Evolutionary conservation across 805 yeast genomes (phyloP).

Genomic region (Schwanniomyces pseudopolymorphus): DNA sequence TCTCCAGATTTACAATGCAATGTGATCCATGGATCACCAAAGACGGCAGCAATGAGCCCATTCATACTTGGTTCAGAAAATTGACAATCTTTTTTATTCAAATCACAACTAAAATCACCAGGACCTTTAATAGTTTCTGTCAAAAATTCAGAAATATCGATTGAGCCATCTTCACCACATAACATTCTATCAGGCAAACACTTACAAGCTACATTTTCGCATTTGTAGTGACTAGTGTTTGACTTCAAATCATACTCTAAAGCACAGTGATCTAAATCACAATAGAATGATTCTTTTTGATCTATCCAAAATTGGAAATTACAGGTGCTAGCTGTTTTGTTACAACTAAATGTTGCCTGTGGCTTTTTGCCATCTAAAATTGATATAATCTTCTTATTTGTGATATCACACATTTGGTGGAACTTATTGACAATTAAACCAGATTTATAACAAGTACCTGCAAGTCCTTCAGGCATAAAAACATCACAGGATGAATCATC

Average conservation of each 20-base stretch:
- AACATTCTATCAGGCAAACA: slow-evolving; percentile 92
- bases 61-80: slow-evolving; percentile 97
- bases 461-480: slow-evolving; percentile 80
- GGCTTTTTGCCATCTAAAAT: slow-evolving; percentile 81
- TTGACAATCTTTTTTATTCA: slow-evolving; percentile 57
- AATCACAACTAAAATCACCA: slow-evolving; percentile 84
- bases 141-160: slow-evolving; percentile 90
- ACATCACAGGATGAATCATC: slow-evolving; percentile 75
- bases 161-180: slow-evolving; percentile 92
- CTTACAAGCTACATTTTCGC: slow-evolving; percentile 77
- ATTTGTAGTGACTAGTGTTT: slow-evolving; percentile 74
- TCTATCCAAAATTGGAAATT: slow-evolving; percentile 97
- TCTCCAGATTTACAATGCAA: slow-evolving; percentile 83
- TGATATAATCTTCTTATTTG: slow-evolving; percentile 80
- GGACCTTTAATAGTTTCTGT: slow-evolving; percentile 91
- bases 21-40: slow-evolving; percentile 92
- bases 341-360: slow-evolving; percentile 90
- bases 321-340: slow-evolving; percentile 62
- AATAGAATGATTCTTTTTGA: slow-evolving; percentile 83
- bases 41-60: slow-evolving; percentile 81
- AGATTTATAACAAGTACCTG: slow-evolving; percentile 85
- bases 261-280: slow-evolving; percentile 75
- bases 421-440: slow-evolving; percentile 80
- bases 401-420: slow-evolving; percentile 93
- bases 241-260: slow-evolving; percentile 60